Percentiles rank a stretch among this genome's conserved stretches.
Conservation (phyloP, 495 filamentous ascomycete species). For the Tuber calosporum region DNA sequence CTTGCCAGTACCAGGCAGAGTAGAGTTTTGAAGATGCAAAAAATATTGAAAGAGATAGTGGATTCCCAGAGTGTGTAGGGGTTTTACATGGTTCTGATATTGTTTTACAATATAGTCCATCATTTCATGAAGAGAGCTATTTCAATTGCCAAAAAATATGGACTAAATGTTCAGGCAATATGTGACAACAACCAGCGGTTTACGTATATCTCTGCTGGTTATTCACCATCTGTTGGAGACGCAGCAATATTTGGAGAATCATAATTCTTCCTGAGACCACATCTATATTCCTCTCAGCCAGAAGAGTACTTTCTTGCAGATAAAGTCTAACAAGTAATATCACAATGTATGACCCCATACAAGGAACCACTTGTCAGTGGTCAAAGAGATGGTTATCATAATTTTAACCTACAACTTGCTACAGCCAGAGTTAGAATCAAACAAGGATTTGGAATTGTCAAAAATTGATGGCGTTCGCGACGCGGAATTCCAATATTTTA, state of each 20-base stretch:
- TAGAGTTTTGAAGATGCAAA: background rate
- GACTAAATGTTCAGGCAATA: background rate
- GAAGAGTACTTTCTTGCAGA: background rate
- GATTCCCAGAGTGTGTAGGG: background rate
- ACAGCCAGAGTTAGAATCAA: background rate
- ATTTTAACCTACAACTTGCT: background rate
- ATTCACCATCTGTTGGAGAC: background rate
- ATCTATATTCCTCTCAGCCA: background rate
- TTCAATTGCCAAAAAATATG: background rate
- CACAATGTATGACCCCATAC: background rate
- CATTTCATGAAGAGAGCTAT: background rate
- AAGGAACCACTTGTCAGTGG: background rate
- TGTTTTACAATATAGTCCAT: background rate
- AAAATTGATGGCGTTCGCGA: background rate
- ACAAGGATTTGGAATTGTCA: background rate
- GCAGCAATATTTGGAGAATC: background rate
- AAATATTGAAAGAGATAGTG: background rate
- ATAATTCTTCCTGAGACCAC: background rate
- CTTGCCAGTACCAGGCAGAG: background rate
- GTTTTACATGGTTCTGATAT: background rate
- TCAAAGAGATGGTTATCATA: accelerated
- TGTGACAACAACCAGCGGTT: background rate
- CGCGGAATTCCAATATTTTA: no score
- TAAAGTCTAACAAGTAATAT: background rate
- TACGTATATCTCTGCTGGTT: background rate